phyloP scores from a whole-genome alignment of 306 rosid genomes.

The Gastrolobium bilobum region DNA sequence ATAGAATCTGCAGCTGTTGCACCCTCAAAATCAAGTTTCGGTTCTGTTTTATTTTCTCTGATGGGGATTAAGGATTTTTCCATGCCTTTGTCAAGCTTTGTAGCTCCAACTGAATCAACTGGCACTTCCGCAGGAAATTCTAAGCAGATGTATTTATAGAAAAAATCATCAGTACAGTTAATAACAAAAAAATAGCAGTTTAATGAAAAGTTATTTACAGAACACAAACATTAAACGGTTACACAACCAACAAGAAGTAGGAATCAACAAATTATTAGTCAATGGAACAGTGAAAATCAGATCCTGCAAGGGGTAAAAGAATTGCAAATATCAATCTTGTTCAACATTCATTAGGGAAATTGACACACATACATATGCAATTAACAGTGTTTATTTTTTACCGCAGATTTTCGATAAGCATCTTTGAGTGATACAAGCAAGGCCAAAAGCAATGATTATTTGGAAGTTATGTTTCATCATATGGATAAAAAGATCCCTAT shows the following conservation, averaged over 20 bases:
- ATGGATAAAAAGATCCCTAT: conserved; percentile 30
- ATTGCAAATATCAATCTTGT: conserved; percentile 2
- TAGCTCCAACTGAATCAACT: conserved; percentile 43
- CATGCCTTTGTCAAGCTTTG: conserved; percentile 43
- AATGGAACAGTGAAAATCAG: conserved; percentile 2
- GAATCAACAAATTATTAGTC: conserved; percentile 8
- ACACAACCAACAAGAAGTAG: conserved; percentile 12
- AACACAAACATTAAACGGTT: conserved; percentile 32
- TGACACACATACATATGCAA: conserved; percentile 19
- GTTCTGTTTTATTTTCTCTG: conserved; percentile 45
- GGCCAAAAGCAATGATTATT: conserved; percentile 36
- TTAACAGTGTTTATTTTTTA: conserved; percentile 22
- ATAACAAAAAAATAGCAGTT: conserved; percentile 19
- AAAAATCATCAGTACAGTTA: conserved; percentile 36
- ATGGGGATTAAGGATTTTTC: conserved; percentile 41
- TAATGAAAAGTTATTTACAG: conserved; percentile 17
- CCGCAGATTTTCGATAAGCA: conserved; percentile 2
- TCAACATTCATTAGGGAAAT: conserved; percentile 21
- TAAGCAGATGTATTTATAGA: conserved; percentile 30
- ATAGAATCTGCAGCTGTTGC: conserved; percentile 44
- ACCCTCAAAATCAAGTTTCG: conserved; percentile 35
- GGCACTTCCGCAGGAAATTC: conserved; percentile 47
- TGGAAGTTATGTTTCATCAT: conserved; percentile 8
- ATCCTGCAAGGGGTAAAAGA: conserved; percentile 34
- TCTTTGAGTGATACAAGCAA: conserved; percentile 2